These are phyloP conservation scores for Lipomyces oligophaga DNA, from an alignment of 805 yeast species.

Conservation along the genomic window DNA sequence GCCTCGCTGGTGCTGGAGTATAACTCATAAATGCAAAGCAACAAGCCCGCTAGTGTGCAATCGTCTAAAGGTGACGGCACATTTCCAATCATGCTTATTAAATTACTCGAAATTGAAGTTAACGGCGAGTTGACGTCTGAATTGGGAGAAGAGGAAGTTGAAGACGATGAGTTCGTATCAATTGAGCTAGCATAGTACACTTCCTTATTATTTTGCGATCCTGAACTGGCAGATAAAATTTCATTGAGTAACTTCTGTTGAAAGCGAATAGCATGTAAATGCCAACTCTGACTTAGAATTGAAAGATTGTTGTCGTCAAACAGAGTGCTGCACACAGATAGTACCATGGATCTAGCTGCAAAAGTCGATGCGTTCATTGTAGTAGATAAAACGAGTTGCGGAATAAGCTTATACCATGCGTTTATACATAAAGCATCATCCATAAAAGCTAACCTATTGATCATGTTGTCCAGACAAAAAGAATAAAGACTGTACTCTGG, in stretches of 20 bases:
- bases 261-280: slow-evolving; percentile 4
- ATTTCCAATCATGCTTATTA: slow-evolving; percentile 12
- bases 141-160: too few species aligned
- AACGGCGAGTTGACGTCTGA: too few species aligned
- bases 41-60: slow-evolving; percentile 1
- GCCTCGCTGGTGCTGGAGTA: neutral
- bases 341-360: slow-evolving; percentile 15
- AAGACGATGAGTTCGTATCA: too few species aligned
- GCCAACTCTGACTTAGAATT: slow-evolving; percentile 5
- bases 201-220: too few species aligned
- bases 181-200: too few species aligned
- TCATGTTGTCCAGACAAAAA: slow-evolving; percentile 4
- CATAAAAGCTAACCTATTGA: neutral
- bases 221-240: too few species aligned
- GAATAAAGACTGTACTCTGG: slow-evolving; percentile 12
- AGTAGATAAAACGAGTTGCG: slow-evolving; percentile 8
- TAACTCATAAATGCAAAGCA: slow-evolving; percentile 9
- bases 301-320: slow-evolving; percentile 4
- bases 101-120: too few species aligned
- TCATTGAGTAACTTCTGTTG: slow-evolving; percentile 9
- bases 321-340: slow-evolving; percentile 1
- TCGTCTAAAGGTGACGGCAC: slow-evolving; percentile 5
- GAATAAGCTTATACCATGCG: slow-evolving; percentile 7
- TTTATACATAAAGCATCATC: neutral
- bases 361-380: slow-evolving; percentile 6